Evolutionary conservation across 805 yeast genomes (phyloP), one percentile per base, ranked within the genome.

Genomic region (Wickerhamomyces hampshirensis): DNA sequence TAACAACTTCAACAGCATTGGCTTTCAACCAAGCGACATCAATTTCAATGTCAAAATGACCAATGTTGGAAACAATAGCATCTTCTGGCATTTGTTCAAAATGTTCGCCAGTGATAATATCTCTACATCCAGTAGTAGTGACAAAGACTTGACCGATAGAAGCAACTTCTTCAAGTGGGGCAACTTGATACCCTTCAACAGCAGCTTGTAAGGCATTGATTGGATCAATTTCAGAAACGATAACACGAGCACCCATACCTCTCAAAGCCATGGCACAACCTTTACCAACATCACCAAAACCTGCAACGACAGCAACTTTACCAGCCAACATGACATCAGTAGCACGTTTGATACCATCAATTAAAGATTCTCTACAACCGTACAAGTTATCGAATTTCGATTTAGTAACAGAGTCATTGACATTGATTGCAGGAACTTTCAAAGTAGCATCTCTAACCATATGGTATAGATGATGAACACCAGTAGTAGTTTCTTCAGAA

Each of bases 271-370:
- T 84, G 66, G 96, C 97, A 80, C 98, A 91, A 69, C 98, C 98
- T 76, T 91, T 91, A 75, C 98, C 98, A 63, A 91, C 98, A 66
- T 91, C 98, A 80, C 98, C 98, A 76, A 81, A 91, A 72, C 98
- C 98, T 46, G 96, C 97, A 58, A 91, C 98, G 58, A 91, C 94
- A 46, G 98, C 95, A 62, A 86, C 93, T 77, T 91, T 91, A 75
- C 98, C 98, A 54, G 97, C 98, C 62, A 91, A 83, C 98, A 91
- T 93, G 58, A 91, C 98, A 63, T 91, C 98, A 62, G 98, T 91
- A 67, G 98, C 98, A 75, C 98, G 87, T 83, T 91, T 91, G 69
- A 91, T 91, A 75, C 98, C 98, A 71, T 91, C 98, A 53, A 91
- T 76, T 58, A 91, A 80, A 48, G 98, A 91, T 78, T 91, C 98